Conservation (phyloP, 2,329 filamentous ascomycete genomes). For the Venturia carpophila region DNA sequence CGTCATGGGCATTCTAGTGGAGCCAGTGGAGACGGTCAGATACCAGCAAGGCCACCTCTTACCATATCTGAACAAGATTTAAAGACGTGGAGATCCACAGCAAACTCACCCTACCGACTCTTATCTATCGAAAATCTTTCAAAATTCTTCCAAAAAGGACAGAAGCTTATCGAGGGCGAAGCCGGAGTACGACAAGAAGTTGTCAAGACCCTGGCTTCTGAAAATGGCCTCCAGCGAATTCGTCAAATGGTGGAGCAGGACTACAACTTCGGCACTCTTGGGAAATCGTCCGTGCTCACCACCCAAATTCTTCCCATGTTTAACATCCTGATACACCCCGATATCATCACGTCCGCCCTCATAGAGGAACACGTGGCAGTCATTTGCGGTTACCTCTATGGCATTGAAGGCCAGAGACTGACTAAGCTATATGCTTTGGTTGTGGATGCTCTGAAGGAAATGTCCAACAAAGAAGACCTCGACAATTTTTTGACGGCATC, state of each 20-base stretch:
- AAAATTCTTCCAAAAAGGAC: neutral
- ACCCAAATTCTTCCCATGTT: conserved; percentile 6
- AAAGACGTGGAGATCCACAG: too few species aligned
- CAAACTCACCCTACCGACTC: too few species aligned
- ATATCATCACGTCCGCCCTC: neutral
- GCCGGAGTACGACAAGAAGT: conserved; percentile 4
- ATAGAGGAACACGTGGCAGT: conserved; percentile 1
- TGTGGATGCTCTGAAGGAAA: neutral
- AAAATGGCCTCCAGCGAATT: too few species aligned
- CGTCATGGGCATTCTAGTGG: too few species aligned
- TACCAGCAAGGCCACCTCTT: too few species aligned
- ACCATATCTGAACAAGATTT: too few species aligned
- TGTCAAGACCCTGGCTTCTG: neutral
- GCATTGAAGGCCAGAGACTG: conserved; percentile 2
- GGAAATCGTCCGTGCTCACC: neutral
- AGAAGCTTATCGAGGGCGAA: neutral
- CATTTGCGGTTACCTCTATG: neutral
- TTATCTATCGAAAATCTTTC: neutral
- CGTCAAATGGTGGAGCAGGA: too few species aligned
- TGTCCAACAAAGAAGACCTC: neutral
- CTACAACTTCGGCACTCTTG: too few species aligned
- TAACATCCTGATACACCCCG: conserved; percentile 8
- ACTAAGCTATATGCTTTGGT: neutral
- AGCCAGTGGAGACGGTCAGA: too few species aligned
- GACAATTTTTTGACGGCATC: neutral